These are phyloP conservation scores for Penicillium flavigenum DNA, from an alignment of 495 filamentous ascomycete genomes.

Conservation along the genomic window DNA sequence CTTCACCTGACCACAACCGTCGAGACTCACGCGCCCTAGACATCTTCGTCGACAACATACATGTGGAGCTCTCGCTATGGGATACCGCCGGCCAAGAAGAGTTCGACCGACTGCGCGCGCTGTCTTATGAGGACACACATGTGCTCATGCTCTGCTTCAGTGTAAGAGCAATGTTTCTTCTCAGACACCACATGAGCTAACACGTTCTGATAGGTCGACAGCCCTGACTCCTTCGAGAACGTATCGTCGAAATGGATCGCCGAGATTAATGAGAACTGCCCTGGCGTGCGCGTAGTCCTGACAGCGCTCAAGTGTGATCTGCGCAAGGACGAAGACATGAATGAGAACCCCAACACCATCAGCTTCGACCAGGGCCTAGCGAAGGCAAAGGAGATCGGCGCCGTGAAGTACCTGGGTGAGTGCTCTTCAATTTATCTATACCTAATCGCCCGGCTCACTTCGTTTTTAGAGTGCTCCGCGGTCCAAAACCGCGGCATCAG, in stretches of 20 bases:
- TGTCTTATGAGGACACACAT: conserved; percentile 97
- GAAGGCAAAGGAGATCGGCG: conserved; percentile 83
- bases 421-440: not conserved
- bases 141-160: conserved; percentile 98
- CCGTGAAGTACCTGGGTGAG: conserved; percentile 84
- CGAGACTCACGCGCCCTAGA: conserved; percentile 53
- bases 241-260: conserved; percentile 97
- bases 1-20: not conserved
- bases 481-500: conserved; percentile 97
- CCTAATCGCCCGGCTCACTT: not conserved
- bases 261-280: conserved; percentile 97
- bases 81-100: conserved; percentile 99
- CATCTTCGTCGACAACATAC: conserved; percentile 94
- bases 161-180: conserved; percentile 37
- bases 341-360: conserved; percentile 67
- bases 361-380: conserved; percentile 90
- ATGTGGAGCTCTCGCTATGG: conserved; percentile 97
- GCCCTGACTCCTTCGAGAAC: conserved; percentile 94
- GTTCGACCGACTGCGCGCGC: conserved; percentile 92
- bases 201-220: conserved; percentile 64
- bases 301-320: conserved; percentile 97
- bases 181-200: conserved; percentile 10
- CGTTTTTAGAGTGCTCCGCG: conserved; percentile 83
- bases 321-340: conserved; percentile 64
- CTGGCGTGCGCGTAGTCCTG: conserved; percentile 89